Conservation (phyloP, 768 basidiomycete genomes). For the Mrakia gelida region DNA sequence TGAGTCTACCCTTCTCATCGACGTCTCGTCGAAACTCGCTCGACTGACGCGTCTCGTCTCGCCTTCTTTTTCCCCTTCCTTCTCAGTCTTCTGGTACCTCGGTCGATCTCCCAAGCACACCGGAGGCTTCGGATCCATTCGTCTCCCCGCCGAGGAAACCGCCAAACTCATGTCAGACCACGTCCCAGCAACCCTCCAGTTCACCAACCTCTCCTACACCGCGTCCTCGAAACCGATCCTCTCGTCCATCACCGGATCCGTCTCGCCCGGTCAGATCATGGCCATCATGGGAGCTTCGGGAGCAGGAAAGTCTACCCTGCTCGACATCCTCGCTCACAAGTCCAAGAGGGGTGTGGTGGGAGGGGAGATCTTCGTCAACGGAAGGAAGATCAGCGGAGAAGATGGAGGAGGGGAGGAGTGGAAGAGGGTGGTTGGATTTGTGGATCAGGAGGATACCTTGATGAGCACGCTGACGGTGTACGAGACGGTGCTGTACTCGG, state of each 20-base stretch:
- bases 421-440: conserved; percentile 83
- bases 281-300: conserved; percentile 97
- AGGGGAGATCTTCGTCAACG: conserved; percentile 80
- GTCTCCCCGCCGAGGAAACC: conserved; percentile 70
- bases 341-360: conserved; percentile 70
- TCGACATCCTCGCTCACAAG: conserved; percentile 92
- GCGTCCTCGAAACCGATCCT: conserved; percentile 66
- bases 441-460: conserved; percentile 96
- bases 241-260: conserved; percentile 73
- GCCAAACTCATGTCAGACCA: conserved; percentile 88
- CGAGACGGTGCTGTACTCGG: conserved; percentile 93
- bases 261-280: conserved; percentile 83
- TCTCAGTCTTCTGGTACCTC: conserved; percentile 78
- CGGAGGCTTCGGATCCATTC: conserved; percentile 50
- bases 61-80: no score
- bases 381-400: conserved; percentile 50
- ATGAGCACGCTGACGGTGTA: conserved; percentile 98
- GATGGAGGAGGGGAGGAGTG: conserved; percentile 60
- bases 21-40: not conserved
- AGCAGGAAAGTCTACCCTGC: conserved; percentile 91
- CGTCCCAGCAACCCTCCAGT: conserved; percentile 89
- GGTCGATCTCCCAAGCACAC: conserved; percentile 63
- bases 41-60: conserved; percentile 34
- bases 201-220: conserved; percentile 74
- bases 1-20: not conserved